Conservation (phyloP, 83 land plant genomes). For the Picea abies region DNA sequence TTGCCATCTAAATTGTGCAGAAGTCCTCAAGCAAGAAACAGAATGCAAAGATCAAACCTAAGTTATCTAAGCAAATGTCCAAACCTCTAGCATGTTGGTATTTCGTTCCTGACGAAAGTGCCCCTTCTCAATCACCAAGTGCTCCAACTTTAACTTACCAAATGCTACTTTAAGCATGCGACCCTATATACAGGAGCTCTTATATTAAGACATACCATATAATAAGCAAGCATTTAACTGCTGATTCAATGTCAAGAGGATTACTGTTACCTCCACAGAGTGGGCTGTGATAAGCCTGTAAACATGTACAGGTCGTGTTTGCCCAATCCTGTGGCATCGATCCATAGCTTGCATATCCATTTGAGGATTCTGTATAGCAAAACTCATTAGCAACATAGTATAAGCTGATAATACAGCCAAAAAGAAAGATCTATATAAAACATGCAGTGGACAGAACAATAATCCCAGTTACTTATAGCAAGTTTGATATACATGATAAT, state of each 20-base stretch:
- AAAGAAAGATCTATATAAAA: neutral
- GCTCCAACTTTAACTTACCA: constrained; percentile 73
- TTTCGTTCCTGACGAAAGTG: constrained; percentile 61
- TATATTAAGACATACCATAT: neutral
- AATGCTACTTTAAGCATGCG: constrained; percentile 71
- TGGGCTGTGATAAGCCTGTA: constrained; percentile 84
- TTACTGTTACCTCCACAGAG: constrained; percentile 56
- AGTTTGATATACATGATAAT: too few species aligned
- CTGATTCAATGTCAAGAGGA: neutral
- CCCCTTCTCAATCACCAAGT: constrained; percentile 78
- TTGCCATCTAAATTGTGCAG: neutral
- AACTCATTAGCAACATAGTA: neutral
- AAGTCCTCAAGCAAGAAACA: neutral
- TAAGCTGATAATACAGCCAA: neutral
- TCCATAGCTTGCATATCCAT: constrained; percentile 96
- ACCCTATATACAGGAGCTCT: constrained; percentile 34
- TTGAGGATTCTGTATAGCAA: constrained; percentile 82
- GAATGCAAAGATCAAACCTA: neutral
- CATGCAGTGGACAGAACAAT: neutral
- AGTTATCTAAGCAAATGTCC: neutral
- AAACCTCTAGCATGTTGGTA: constrained; percentile 31
- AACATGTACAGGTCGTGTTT: constrained; percentile 88
- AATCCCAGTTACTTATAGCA: neutral
- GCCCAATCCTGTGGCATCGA: constrained; percentile 90
- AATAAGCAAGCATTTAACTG: neutral